Evolutionary conservation across 2,329 filamentous ascomycete genomes (phyloP), one percentile per base, ranked within the genome.

Genomic region (Grosmannia clavigera): DNA sequence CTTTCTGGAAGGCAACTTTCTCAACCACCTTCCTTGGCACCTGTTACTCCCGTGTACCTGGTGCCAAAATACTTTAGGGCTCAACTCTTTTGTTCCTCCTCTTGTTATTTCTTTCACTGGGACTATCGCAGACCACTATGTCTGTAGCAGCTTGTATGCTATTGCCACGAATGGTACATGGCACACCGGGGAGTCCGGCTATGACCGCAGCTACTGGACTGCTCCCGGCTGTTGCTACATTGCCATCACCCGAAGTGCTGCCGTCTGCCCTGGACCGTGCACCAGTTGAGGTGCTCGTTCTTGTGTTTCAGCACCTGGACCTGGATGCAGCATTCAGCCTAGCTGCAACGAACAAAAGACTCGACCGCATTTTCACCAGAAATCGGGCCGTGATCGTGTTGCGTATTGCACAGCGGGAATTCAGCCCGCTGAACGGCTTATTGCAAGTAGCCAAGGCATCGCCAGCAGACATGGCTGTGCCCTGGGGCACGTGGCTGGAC

Each of bases 211-310:
- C 2, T 25, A 3, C 19, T 14, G 52, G 31, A 25, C 25, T 52
- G 50, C 50, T 52, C 31, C 50, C 50, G 12, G 14, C 12, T 2
- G 50, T 31, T 11, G 27, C 25, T n/a, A 9, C 50, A 16, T 27
- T 29, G 62, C 60, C 48, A 64, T 75, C 25, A 2, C 2, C 27
- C 9, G 16, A 27, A 10, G 27, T 27, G 38, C 40, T 3, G 2
- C 22, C 19, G 6, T 31, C 54, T 65, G 64, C 52, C 61, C 77
- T 55, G 0, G 62, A 63, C 19, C 58, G 53, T 11, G 58, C 66
- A 3, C 78, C 79, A 0, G 68, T 73, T 3, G 80, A 82, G 65
- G 72, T 79, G 22, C 66, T 79, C 3, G 67, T 81, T 12, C 74
- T 78, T 25, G 75, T 81, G 29, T 78, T 78, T 64, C 73, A 74